These are phyloP conservation scores for Galerina marginata DNA, from an alignment of 768 basidiomycete genomes.

Conservation along the genomic window DNA sequence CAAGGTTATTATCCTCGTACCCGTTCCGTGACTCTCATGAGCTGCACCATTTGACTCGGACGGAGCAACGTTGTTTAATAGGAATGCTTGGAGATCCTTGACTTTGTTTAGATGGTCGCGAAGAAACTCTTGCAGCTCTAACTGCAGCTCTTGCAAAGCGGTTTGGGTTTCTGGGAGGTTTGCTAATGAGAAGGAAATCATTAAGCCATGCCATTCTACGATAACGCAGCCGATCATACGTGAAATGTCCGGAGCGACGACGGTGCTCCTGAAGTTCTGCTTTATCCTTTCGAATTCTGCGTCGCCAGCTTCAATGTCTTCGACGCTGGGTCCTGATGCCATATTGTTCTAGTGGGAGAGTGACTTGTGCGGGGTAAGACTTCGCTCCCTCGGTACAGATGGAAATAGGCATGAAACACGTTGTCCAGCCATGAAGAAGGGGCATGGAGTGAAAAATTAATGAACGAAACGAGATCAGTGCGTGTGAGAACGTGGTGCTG, in stretches of 20 bases:
- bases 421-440: neutral
- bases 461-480: neutral
- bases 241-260: conserved; percentile 18
- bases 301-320: conserved; percentile 25
- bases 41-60: conserved; percentile 6
- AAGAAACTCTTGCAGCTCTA: conserved; percentile 28
- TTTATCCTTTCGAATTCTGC: conserved; percentile 27
- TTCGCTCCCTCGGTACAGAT: neutral
- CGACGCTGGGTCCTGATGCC: conserved; percentile 13
- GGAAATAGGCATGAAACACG: neutral
- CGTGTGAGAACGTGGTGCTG: conserved; percentile 2
- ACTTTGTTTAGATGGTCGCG: conserved; percentile 23
- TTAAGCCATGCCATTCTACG: neutral
- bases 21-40: conserved; percentile 9
- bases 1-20: neutral
- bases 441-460: neutral
- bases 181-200: conserved; percentile 7
- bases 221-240: conserved; percentile 9
- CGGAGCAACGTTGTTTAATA: conserved; percentile 10
- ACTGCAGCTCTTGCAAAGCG: conserved; percentile 27
- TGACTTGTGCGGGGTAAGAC: neutral
- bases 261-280: conserved; percentile 23
- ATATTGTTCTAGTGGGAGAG: conserved; percentile 9
- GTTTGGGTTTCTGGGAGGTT: conserved; percentile 21
- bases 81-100: conserved; percentile 17